A percentile compares a stretch with the other conserved stretches of the same genome.
Evolutionary conservation across 2,329 filamentous ascomycete genomes (phyloP).

Genomic region (Orbilia javanica): DNA sequence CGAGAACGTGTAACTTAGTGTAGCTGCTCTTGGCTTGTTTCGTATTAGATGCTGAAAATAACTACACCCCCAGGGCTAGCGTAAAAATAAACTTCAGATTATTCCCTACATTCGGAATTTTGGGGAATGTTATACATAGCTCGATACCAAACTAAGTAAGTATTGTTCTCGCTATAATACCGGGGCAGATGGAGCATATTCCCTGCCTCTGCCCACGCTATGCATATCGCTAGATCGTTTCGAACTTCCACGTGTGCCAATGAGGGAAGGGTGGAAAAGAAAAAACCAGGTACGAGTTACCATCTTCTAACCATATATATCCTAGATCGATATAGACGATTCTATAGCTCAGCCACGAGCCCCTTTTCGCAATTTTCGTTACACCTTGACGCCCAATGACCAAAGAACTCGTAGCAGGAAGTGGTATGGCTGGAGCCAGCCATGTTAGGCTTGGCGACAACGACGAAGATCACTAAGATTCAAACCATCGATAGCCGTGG

Average conservation of each 20-base stretch:
- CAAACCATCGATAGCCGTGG: conserved; percentile 37
- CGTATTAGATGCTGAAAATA: conserved; percentile 51
- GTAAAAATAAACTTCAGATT: conserved; percentile 29
- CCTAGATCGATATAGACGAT: conserved; percentile 4
- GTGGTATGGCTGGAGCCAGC: conserved; percentile 11
- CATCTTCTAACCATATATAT: conserved; percentile 19
- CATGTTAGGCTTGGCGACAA: conserved; percentile 19
- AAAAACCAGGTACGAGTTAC: conserved; percentile 39
- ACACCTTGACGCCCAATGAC: conserved; percentile 46
- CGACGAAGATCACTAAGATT: conserved; percentile 26
- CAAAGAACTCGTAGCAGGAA: conserved; percentile 2
- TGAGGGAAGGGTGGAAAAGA: conserved; percentile 26
- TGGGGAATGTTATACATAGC: conserved; percentile 19
- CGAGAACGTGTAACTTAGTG: conserved; percentile 18
- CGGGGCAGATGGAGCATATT: conserved; percentile 28
- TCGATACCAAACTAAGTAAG: conserved; percentile 21
- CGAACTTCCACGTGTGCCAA: conserved; percentile 53
- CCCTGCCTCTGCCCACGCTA: conserved; percentile 11
- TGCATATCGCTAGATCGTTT: conserved; percentile 52
- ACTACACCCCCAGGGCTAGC: conserved; percentile 23
- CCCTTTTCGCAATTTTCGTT: conserved; percentile 53
- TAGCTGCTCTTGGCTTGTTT: conserved; percentile 34
- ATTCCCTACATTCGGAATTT: conserved; percentile 56
- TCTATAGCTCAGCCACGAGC: conserved; percentile 45
- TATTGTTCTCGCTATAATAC: conserved; percentile 21